These are phyloP conservation scores for Trichoderma koningiopsis DNA, from an alignment of 2,329 filamentous ascomycete species.

Conservation along the genomic window DNA sequence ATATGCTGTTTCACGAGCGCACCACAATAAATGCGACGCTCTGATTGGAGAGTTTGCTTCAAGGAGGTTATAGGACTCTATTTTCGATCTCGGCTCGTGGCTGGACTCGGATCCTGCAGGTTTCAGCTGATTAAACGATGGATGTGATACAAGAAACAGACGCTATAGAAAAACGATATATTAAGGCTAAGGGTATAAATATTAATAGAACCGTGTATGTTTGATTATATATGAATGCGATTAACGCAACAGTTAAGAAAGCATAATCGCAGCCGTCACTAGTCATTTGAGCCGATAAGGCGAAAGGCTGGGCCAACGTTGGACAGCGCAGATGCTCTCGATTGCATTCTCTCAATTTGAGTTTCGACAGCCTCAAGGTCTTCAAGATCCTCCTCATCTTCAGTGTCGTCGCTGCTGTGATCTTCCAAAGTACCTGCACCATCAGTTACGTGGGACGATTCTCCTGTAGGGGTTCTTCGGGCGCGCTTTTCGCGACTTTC, in stretches of 20 bases:
- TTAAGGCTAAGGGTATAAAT: background rate
- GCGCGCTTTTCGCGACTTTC: background rate
- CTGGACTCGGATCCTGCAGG: background rate
- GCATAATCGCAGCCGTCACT: background rate
- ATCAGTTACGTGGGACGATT: background rate
- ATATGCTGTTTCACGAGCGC: background rate
- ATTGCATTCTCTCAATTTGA: constrained; percentile 26
- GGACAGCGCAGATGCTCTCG: constrained; percentile 20
- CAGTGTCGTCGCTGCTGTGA: background rate
- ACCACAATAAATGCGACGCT: background rate
- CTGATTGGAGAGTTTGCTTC: background rate
- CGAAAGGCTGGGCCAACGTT: constrained; percentile 24
- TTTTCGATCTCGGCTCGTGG: background rate
- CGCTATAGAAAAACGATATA: background rate
- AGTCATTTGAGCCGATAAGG: constrained; percentile 21
- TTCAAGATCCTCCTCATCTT: constrained; percentile 15
- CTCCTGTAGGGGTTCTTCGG: background rate
- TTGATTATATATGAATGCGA: background rate
- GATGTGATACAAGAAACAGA: background rate
- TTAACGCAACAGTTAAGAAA: background rate
- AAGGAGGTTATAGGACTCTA: background rate
- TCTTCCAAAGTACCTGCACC: background rate
- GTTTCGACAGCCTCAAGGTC: background rate
- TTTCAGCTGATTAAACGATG: background rate
- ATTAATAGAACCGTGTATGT: background rate